These are phyloP conservation scores for Meyerozyma elateridarum DNA, from an alignment of 1,139 yeast genomes.

Conservation along the genomic window DNA sequence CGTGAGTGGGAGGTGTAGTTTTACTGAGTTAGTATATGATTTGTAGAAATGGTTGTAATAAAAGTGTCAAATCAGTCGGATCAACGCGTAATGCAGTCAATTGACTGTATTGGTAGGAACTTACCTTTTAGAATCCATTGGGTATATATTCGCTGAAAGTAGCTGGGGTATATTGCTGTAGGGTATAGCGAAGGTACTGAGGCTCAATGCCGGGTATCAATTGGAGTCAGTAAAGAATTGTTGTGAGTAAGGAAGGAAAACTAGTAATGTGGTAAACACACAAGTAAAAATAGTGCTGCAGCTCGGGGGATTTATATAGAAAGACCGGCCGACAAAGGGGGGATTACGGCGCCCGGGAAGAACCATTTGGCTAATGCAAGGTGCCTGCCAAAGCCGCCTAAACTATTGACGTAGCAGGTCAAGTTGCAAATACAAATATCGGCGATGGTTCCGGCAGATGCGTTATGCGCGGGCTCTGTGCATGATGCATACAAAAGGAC, in stretches of 20 bases:
- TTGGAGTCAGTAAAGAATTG: background rate
- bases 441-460: conserved; percentile 4
- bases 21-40: conserved; percentile 7
- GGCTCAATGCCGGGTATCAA: conserved; percentile 4
- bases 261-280: no score
- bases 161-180: no score
- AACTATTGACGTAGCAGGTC: background rate
- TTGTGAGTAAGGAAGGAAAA: background rate
- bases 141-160: no score
- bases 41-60: no score
- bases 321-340: background rate
- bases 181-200: conserved; percentile 2
- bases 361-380: conserved; percentile 2
- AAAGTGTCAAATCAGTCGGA: no score
- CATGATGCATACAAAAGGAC: background rate
- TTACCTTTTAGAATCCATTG: conserved; percentile 4
- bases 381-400: conserved; percentile 2
- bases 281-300: no score
- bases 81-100: no score
- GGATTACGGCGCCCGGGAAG: background rate
- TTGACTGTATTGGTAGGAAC: background rate
- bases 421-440: conserved; percentile 2
- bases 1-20: conserved; percentile 43
- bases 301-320: conserved; percentile 3
- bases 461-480: conserved; percentile 2